Conservation (phyloP, 768 basidiomycete genomes). For the Rhodocollybia butyracea region DNA sequence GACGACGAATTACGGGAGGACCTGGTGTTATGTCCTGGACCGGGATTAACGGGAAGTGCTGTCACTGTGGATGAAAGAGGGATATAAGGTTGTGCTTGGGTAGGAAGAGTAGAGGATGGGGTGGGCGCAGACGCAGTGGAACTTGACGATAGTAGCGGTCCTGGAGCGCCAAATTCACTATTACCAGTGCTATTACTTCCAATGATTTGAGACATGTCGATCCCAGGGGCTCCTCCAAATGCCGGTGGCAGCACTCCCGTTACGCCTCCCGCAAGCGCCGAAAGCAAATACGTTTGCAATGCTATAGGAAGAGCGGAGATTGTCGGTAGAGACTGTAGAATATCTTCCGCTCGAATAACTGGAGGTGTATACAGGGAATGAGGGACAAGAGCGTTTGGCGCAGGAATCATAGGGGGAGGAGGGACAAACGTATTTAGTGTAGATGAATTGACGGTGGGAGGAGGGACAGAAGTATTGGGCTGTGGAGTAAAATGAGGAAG, state of each 20-base stretch:
- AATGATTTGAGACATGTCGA: neutral
- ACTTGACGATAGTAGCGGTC: neutral
- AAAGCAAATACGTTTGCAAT: neutral
- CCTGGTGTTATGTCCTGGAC: no score
- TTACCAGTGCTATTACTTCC: neutral
- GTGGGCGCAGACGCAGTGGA: neutral
- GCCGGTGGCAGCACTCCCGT: neutral
- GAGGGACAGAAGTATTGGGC: no score
- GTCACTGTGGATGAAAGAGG: neutral
- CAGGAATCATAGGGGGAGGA: neutral
- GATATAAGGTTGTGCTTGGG: neutral
- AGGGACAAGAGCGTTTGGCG: neutral
- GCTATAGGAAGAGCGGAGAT: neutral
- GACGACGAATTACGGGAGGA: no score
- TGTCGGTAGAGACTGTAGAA: neutral
- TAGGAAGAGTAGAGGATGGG: no score
- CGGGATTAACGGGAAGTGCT: neutral
- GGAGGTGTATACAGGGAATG: neutral
- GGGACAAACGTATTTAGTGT: no score
- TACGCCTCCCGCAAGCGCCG: neutral
- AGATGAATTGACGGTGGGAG: no score
- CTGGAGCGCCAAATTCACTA: neutral
- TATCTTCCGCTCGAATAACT: neutral
- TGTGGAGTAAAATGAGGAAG: no score
- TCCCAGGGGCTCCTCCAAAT: neutral